These are phyloP conservation scores for Fusarium sp. DNA, from an alignment of 2,329 filamentous ascomycete genomes.

Conservation along the genomic window DNA sequence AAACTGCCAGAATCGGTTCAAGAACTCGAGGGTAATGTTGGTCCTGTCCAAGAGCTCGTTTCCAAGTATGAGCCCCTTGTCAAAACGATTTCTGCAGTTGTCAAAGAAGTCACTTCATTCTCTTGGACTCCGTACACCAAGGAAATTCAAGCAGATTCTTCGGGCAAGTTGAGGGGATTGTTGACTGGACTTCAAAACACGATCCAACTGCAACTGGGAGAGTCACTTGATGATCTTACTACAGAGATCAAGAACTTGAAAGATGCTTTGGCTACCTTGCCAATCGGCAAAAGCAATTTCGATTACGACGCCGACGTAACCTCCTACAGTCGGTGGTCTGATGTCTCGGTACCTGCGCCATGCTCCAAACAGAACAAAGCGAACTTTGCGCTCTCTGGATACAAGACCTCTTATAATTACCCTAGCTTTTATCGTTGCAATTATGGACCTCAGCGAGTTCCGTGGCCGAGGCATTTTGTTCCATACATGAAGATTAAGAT, in stretches of 20 bases:
- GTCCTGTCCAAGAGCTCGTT: background rate
- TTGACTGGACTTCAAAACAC: constrained; percentile 4
- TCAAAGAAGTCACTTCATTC: background rate
- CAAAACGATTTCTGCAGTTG: background rate
- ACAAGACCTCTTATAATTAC: constrained; percentile 1
- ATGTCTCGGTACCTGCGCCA: background rate
- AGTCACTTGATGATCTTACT: background rate
- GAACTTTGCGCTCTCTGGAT: constrained; percentile 1
- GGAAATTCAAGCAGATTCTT: constrained; percentile 3
- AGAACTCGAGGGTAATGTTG: background rate
- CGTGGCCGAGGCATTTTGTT: constrained; percentile 1
- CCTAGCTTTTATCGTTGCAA: background rate
- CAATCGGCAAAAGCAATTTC: background rate
- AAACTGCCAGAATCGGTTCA: background rate
- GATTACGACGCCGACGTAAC: background rate
- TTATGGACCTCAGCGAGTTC: background rate
- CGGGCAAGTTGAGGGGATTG: background rate
- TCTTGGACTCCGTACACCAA: background rate
- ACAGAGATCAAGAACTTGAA: background rate
- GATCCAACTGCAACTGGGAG: background rate
- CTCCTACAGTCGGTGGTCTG: constrained; percentile 1
- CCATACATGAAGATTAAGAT: constrained; percentile 6
- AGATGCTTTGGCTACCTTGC: background rate
- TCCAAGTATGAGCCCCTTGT: background rate
- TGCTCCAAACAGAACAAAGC: background rate